Base-by-base conservation (phyloP, 2,329 filamentous ascomycete genomes). In the Cladosporium sp. region DNA sequence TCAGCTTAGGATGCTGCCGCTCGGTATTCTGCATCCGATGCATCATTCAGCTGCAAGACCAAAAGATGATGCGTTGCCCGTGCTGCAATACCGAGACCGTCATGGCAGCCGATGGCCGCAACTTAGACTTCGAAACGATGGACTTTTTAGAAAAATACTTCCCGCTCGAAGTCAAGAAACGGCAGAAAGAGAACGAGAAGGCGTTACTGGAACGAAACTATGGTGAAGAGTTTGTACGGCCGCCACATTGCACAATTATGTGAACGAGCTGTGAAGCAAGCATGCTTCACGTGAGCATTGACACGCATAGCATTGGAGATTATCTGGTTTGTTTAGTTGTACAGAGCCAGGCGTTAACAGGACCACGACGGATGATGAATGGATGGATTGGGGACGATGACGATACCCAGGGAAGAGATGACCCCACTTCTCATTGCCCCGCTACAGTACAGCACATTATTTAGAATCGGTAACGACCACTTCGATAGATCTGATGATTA, bases 21-120 rank as follows among this genome's bases (percentile, higher is more conserved):
- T 90, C 94, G 65, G 76, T 92, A 14, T 92, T 93, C 69, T 96
- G 91, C 75, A 93, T 94, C 59, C 82, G 89, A 2, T 96, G 91
- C 70, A 80, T 93, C 51, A 86, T 95, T 62, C 85, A 89, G 66
- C 84, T 96, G 75, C 90, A 94, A 71, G 84, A 85, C 47, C 83
- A 84, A 39, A 80, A 64, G 36, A 81, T 60, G 85, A 88, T 69
- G 81, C 82, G 84, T 54, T 96, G 91, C 69, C 90, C 91, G 0
- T 77, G 94, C 56, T 96, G 91, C 70, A 82, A 92, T 59, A 82
- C 84, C 17, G 82, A 87, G 59, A 88, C 87, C 0, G 84, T 95
- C 11, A 81, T 90, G 76, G 76, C 81, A 59, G 90, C 90, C 0
- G 87, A 88, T 61, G 79, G 84, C 58, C 81, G 84, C 84, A 77